Evolutionary conservation across 129 eudicot genomes (phyloP).

Genomic region (Dittrichia graveolens): DNA sequence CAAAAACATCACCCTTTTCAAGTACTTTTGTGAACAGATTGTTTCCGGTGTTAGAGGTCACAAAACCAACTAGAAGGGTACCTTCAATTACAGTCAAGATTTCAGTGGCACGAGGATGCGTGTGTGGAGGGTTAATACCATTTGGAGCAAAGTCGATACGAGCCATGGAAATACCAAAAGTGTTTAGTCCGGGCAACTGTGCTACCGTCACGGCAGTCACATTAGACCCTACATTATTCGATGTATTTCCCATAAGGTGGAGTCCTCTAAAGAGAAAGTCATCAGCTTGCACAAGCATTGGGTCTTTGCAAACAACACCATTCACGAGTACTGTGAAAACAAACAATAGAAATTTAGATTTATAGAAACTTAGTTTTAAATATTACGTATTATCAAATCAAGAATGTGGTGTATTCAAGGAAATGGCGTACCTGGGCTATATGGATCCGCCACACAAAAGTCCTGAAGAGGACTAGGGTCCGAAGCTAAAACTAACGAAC

Average conservation of each 20-base stretch:
- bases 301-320: constrained; percentile 36
- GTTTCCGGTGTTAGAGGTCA: too few relatives aligned
- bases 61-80: constrained; percentile 35
- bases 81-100: constrained; percentile 41
- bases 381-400: background rate
- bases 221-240: constrained; percentile 35
- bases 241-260: constrained; percentile 28
- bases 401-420: background rate
- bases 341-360: background rate
- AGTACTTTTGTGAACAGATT: too few relatives aligned
- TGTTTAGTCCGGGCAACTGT: constrained; percentile 44
- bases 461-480: constrained; percentile 43
- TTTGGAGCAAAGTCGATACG: constrained; percentile 44
- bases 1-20: too few relatives aligned
- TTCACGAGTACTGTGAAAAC: constrained; percentile 23
- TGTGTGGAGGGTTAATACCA: constrained; percentile 47
- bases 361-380: background rate
- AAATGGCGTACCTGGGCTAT: constrained; percentile 18
- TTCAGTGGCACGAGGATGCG: constrained; percentile 42
- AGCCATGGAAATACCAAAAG: constrained; percentile 44
- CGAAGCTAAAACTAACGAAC: constrained; percentile 33
- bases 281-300: constrained; percentile 19
- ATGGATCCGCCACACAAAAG: constrained; percentile 37
- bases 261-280: constrained; percentile 45
- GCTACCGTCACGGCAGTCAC: constrained; percentile 29